Base-by-base conservation (phyloP, 2,329 filamentous ascomycete species). In the Endothia cerciana region DNA sequence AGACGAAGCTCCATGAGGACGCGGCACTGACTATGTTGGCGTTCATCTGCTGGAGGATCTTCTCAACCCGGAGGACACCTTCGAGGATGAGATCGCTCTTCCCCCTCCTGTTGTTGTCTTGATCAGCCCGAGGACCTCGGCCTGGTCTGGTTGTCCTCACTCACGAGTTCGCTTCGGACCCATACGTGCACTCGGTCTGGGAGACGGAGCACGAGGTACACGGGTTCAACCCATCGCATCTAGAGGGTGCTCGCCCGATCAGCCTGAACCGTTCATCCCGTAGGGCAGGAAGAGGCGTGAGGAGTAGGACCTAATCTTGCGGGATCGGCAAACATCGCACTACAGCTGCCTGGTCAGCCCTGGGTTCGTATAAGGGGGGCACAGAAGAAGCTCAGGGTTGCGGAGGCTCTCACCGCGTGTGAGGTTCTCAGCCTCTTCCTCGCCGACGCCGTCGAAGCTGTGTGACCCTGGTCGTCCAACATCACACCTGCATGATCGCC, bases 21-120 rank as follows among this genome's bases (percentile, higher is more conserved):
- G 60, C 2, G 47, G 60, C 15, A 69, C 74, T 74, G 47, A 81
- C 79, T 62, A 83, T 72, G 28, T 73, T 76, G 28, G 77, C 72
- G 61, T 78, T 80, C 67, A 84, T 76, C 65, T 83, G 79, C 25
- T 80, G 77, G 4, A 85, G 74, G 13, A 79, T 74, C 60, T 74
- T 78, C 69, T 85, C 83, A 25, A 84, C 78, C 17, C 82, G 76
- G 1, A 84, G 70, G 3, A 83, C 80, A 5, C 82, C 81, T 65
- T 84, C 82, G 2, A 85, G 77, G 28, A 85, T 83, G 57, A 84
- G 73, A 65, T 85, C 83, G 53, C 79, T 83, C 70, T 85, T 85
- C 38, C 81, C 81, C 66, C 82, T 77, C 56, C 79, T 82, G 13
- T 19, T 40, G 6, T 33, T 41, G 7, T 40, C 43, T 55, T 47